phyloP scores from a whole-genome alignment of 768 basidiomycete genomes.

The Mycena capillaripes region DNA sequence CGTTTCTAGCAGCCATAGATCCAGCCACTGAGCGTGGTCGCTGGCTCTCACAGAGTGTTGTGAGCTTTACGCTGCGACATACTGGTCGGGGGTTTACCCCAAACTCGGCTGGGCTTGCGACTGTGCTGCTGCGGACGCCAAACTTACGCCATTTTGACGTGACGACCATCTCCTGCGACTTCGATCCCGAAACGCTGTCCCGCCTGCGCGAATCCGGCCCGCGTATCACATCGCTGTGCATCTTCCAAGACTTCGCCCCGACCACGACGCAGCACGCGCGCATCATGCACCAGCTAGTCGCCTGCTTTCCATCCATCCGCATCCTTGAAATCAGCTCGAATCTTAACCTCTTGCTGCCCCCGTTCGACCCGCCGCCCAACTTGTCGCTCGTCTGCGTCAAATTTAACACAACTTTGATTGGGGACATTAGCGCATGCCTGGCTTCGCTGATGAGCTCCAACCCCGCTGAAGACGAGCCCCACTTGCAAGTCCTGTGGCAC shows the following conservation, averaged over 20 bases:
- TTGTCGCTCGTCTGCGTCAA: conserved; percentile 22
- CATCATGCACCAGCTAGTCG: conserved; percentile 30
- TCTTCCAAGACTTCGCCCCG: conserved; percentile 29
- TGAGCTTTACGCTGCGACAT: conserved; percentile 28
- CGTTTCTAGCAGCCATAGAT: conserved; percentile 31
- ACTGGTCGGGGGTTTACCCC: conserved; percentile 10
- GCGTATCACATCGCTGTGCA: conserved; percentile 12
- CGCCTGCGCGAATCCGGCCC: conserved; percentile 23
- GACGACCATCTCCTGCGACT: conserved; percentile 27
- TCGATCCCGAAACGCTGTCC: conserved; percentile 2
- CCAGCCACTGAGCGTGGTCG: conserved; percentile 27
- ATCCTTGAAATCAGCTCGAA: conserved; percentile 29
- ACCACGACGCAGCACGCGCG: neutral
- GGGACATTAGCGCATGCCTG: conserved; percentile 24
- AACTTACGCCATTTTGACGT: conserved; percentile 36
- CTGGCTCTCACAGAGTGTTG: conserved; percentile 22
- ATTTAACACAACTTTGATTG: conserved; percentile 10
- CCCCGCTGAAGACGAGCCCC: neutral
- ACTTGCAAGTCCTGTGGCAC: conserved; percentile 29
- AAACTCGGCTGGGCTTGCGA: conserved; percentile 16
- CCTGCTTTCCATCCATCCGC: conserved; percentile 21
- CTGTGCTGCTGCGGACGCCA: conserved; percentile 28
- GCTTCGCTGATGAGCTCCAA: conserved; percentile 18
- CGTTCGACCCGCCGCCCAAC: conserved; percentile 23
- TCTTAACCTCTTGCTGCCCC: neutral